Base-by-base conservation (phyloP, 306 rosid species). In the Begonia masoniana region DNA sequence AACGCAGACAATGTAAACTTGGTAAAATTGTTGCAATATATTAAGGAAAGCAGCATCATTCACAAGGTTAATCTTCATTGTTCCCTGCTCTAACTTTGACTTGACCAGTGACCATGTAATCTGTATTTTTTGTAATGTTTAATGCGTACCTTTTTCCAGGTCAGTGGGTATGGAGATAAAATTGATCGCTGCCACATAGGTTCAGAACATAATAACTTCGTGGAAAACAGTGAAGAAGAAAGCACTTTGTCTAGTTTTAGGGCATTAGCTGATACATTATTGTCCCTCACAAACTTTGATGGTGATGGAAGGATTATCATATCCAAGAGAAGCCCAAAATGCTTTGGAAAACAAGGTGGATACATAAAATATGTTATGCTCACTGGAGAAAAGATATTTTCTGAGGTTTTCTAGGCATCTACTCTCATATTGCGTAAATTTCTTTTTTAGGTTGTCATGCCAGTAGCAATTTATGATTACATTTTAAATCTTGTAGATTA, bases 21-120 rank as follows among this genome's bases (percentile, higher is more conserved):
- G 77, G 73, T 91, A 68, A 91, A 81, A 68, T 71, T 91, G 76
- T 58, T 71, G 4, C 83, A 78, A 71, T 85, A 91, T 67, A 58
- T 91, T 54, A 85, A 71, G 75, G 96, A 91, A 75, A 91, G 97
- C 76, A 81, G 82, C 68, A 76, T 91, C 76, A 81, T 85, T 80
- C 85, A 85, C 85, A 85, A 85, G 97, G 97, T 91, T 68, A 72
- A 43, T 65, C 60, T 65, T 71, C 49, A 62, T 36, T 60, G 23
- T 45, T 10, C 4, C 49, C 49, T 45, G 49, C 15, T n/a, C 49
- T 31, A 31, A 31, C 39, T 31, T 31, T 31, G 24, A 43, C 47
- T 9, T 43, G 1, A 43, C 47, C 12, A 43, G 3, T 43, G 13
- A 12, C 13, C 10, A 43, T 43, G 10, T 43, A 45, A 45, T 12